These are phyloP conservation scores for Takashimella tepidaria DNA, from an alignment of 1,284 basidiomycete genomes.

Conservation along the genomic window DNA sequence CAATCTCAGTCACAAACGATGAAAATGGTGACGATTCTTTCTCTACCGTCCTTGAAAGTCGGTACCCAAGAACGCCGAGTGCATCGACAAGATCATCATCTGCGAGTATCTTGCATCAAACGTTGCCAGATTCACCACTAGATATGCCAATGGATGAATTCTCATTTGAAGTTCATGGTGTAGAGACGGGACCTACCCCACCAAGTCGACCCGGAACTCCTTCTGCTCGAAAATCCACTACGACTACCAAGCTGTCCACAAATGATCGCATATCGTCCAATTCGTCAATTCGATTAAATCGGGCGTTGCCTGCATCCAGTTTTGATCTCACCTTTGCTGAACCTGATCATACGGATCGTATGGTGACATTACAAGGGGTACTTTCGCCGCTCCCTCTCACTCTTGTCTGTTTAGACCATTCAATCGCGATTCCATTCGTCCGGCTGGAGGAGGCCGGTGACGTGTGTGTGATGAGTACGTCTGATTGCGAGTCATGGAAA, in stretches of 20 bases:
- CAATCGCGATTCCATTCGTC: constrained; percentile 27
- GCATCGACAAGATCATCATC: constrained; percentile 3
- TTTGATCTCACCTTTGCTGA: constrained; percentile 27
- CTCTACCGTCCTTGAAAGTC: constrained; percentile 14
- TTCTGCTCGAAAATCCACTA: neutral
- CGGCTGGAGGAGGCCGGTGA: constrained; percentile 10
- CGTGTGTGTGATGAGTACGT: neutral
- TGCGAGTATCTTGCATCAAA: constrained; percentile 27
- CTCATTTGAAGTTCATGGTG: constrained; percentile 26
- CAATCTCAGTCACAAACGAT: neutral
- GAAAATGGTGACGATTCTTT: constrained; percentile 22
- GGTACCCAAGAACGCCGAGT: neutral
- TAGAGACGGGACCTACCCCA: neutral
- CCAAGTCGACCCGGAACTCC: neutral
- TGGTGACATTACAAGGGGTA: constrained; percentile 16
- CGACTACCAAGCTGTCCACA: neutral
- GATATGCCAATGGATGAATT: constrained; percentile 34
- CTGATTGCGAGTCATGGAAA: neutral
- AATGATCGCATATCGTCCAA: neutral
- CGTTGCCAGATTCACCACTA: constrained; percentile 13
- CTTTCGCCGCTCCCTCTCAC: constrained; percentile 23
- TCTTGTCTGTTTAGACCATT: constrained; percentile 21
- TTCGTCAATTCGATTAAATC: constrained; percentile 4
- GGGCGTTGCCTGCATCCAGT: constrained; percentile 4
- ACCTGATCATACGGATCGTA: constrained; percentile 7